A percentile compares a stretch with the other conserved stretches of the same genome.
These are phyloP conservation scores for Beauveria varroae DNA, from an alignment of 2,329 filamentous ascomycete species.

Conservation along the genomic window DNA sequence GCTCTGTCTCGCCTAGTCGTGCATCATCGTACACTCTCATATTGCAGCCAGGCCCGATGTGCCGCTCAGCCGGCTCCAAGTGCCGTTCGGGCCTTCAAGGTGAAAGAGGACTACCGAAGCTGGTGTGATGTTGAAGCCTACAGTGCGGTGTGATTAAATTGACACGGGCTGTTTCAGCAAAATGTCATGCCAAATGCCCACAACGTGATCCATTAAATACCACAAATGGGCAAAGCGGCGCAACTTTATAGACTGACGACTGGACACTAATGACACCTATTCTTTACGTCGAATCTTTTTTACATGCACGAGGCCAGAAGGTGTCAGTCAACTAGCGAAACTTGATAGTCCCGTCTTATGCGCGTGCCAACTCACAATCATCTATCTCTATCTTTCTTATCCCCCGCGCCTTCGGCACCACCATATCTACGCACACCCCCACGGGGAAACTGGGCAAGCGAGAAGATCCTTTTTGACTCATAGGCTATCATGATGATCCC, in stretches of 20 bases:
- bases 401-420: not conserved
- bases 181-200: not conserved
- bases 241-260: not conserved
- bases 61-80: not conserved
- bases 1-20: not conserved
- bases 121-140: too few species aligned
- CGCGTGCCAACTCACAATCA: too few species aligned
- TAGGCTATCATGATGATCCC: not conserved
- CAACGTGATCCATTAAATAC: not conserved
- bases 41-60: not conserved
- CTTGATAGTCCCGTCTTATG: not conserved
- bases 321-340: too few species aligned
- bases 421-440: not conserved
- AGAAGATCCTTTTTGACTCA: not conserved
- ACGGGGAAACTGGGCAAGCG: not conserved
- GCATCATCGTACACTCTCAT: not conserved
- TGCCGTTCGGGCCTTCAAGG: not conserved
- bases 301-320: too few species aligned
- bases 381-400: not conserved
- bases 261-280: too few species aligned
- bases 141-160: not conserved
- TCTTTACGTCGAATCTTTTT: too few species aligned
- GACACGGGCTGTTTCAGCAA: not conserved
- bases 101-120: too few species aligned
- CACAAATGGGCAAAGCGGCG: not conserved